Evolutionary conservation across 805 yeast species (phyloP).

Genomic region (Deakozyma indianensis): DNA sequence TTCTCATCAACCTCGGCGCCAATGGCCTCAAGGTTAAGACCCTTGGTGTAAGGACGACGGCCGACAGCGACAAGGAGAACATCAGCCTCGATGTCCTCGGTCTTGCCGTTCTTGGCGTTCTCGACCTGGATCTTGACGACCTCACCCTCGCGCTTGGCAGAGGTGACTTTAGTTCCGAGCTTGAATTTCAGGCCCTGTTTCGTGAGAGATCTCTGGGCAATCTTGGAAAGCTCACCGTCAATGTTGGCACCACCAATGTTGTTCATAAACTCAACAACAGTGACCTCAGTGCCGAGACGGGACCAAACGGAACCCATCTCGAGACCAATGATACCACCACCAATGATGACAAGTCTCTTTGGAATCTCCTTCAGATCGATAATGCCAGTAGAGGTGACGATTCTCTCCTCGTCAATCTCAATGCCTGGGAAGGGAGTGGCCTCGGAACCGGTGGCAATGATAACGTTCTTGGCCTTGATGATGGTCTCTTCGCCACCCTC

Average conservation of each 20-base stretch:
- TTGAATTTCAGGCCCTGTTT: constrained; percentile 95
- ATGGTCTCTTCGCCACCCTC: constrained; percentile 68
- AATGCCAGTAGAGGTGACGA: constrained; percentile 91
- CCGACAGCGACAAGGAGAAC: constrained; percentile 95
- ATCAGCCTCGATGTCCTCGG: constrained; percentile 72
- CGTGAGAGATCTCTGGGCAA: constrained; percentile 74
- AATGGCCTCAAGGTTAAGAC: constrained; percentile 73
- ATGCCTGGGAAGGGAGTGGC: constrained; percentile 98
- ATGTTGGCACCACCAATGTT: constrained; percentile 98
- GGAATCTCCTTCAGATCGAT: constrained; percentile 78
- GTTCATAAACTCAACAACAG: constrained; percentile 79
- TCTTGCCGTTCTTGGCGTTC: constrained; percentile 73
- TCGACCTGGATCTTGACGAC: constrained; percentile 77
- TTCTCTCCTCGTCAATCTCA: constrained; percentile 89
- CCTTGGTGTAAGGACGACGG: constrained; percentile 92
- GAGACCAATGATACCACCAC: constrained; percentile 98
- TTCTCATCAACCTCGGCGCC: constrained; percentile 85
- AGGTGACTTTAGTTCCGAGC: constrained; percentile 78
- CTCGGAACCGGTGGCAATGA: constrained; percentile 97
- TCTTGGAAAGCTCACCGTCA: constrained; percentile 91
- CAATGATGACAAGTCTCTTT: constrained; percentile 80
- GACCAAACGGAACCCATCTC: constrained; percentile 99
- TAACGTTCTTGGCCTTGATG: constrained; percentile 71
- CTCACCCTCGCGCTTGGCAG: constrained; percentile 82
- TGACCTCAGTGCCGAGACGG: constrained; percentile 90